phyloP scores from a whole-genome alignment of 139 green algal species.

The Parachlorella kessleri region DNA sequence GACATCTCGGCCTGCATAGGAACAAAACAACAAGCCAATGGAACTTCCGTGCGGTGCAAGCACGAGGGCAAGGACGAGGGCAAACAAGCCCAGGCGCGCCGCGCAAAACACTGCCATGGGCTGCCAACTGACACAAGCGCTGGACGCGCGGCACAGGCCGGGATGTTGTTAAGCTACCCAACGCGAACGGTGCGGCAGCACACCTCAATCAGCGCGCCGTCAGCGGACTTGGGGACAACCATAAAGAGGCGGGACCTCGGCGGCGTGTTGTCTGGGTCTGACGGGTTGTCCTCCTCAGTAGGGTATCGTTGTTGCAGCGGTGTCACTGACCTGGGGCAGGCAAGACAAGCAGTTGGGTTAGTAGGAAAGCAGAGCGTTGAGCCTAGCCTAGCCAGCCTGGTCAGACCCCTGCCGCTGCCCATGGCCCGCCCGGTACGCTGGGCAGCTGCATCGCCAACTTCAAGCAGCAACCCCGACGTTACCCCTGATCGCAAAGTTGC shows the following conservation, averaged over 20 bases:
- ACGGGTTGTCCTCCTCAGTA: constrained; percentile 54
- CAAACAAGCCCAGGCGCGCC: too few relatives aligned
- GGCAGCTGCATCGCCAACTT: not conserved
- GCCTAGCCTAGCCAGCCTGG: too few relatives aligned
- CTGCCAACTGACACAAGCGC: too few relatives aligned
- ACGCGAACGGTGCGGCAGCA: not conserved
- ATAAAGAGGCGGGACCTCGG: constrained; percentile 87
- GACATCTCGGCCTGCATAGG: constrained; percentile 66
- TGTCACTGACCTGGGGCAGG: constrained; percentile 11
- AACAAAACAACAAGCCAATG: too few relatives aligned
- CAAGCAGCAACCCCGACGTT: too few relatives aligned
- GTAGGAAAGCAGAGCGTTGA: too few relatives aligned
- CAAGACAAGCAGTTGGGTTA: not conserved
- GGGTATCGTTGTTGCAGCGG: constrained; percentile 10
- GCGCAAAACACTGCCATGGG: not conserved
- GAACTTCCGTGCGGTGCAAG: too few relatives aligned
- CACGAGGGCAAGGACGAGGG: too few relatives aligned
- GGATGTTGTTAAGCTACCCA: too few relatives aligned
- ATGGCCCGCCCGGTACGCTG: not conserved
- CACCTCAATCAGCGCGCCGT: constrained; percentile 72
- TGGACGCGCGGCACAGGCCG: too few relatives aligned
- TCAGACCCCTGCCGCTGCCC: too few relatives aligned
- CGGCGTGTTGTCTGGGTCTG: constrained; percentile 89
- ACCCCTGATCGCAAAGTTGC: too few relatives aligned
- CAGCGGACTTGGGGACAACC: constrained; percentile 87